A percentile compares a stretch with the other conserved stretches of the same genome.
Conservation (phyloP, 192 early-diverging fungal species). For the Chytriomyces sp. region DNA sequence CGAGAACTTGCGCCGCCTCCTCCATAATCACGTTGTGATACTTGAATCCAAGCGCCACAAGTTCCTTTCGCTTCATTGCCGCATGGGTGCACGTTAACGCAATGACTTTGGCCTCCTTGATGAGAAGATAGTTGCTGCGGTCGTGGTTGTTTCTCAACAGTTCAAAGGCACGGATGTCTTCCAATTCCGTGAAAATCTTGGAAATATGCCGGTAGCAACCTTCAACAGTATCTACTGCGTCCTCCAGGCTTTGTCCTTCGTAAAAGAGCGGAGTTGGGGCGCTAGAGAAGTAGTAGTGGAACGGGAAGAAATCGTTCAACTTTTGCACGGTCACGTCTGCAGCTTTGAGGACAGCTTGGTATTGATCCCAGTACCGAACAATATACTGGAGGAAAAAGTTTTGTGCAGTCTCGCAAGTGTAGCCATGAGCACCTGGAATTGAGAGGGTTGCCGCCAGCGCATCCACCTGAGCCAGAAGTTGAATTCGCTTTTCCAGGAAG, state of each 20-base stretch:
- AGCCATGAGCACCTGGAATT: conserved; percentile 84
- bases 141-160: conserved; percentile 78
- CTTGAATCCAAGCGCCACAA: conserved; percentile 88
- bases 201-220: conserved; percentile 86
- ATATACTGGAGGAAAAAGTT: conserved; percentile 88
- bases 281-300: conserved; percentile 74
- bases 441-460: conserved; percentile 74
- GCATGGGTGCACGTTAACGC: conserved; percentile 98
- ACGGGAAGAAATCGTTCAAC: conserved; percentile 76
- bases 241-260: conserved; percentile 49
- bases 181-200: conserved; percentile 83
- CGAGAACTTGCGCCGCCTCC: conserved; percentile 93
- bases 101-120: conserved; percentile 94
- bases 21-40: conserved; percentile 97
- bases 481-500: conserved; percentile 80
- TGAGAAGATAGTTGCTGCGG: conserved; percentile 87
- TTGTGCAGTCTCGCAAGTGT: conserved; percentile 90
- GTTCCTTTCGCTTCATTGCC: conserved; percentile 84
- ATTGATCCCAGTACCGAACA: conserved; percentile 75
- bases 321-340: conserved; percentile 39
- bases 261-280: conserved; percentile 76
- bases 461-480: conserved; percentile 78
- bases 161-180: conserved; percentile 94
- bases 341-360: conserved; percentile 42
- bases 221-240: conserved; percentile 64